Evolutionary conservation across 768 basidiomycete genomes (phyloP), one percentile per base, ranked within the genome.

Genomic region (Hypholoma fasciculare): DNA sequence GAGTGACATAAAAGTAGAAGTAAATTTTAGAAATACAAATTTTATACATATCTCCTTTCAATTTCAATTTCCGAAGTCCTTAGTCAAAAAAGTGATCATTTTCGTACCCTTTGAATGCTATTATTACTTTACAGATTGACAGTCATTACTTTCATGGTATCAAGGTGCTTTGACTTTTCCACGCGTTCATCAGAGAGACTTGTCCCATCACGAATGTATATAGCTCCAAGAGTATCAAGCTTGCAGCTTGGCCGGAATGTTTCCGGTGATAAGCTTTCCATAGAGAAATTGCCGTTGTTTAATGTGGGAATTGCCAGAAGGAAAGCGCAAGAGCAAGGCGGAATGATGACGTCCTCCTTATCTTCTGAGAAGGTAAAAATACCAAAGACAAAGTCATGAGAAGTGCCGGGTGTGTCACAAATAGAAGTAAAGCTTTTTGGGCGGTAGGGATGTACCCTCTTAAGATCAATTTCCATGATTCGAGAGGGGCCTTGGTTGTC

Each of bases 101-200:
- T n/a, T n/a, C n/a, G n/a, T n/a, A n/a, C n/a, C n/a, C n/a, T n/a
- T n/a, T n/a, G n/a, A n/a, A n/a, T n/a, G n/a, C n/a, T n/a, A n/a
- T n/a, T n/a, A n/a, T n/a, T n/a, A n/a, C n/a, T n/a, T n/a, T 34
- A 49, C 26, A 49, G 19, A 49, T 49, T 34, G 26, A 49, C 48
- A 40, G 39, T 40, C 39, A 40, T 14, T 16, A 49, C 48, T 56
- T 62, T 55, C 53, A 56, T 50, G 53, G 44, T 53, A 54, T 44
- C 30, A 23, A 11, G 9, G 16, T 40, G 4, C 13, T 40, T n/a
- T n/a, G 39, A 40, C n/a, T 40, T 40, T 40, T 13, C 12, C 13
- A 40, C 12, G n/a, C 13, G 39, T 40, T 5, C 11, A 11, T 14
- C 11, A 13, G 4, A 4, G 39, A 11, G 12, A 3, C 11, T 13